phyloP scores from a whole-genome alignment of 352 stramenopile species.

The Globisporangium iwayamae region DNA sequence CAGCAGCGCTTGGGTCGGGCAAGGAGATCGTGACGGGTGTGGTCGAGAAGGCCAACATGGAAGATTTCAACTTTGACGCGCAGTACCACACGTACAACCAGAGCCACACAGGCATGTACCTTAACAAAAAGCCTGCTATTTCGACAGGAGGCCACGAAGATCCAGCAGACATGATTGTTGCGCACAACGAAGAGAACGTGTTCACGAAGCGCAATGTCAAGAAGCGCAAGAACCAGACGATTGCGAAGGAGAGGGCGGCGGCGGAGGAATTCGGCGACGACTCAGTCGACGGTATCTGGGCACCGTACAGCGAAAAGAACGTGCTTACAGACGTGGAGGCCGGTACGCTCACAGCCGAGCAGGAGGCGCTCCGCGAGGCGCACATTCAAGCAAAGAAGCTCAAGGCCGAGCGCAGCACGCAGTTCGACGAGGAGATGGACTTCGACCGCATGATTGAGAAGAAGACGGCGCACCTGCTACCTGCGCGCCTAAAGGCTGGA shows the following conservation, averaged over 20 bases:
- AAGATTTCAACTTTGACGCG: slow-evolving; percentile 77
- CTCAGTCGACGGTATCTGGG: slow-evolving; percentile 52
- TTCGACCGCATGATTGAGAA: slow-evolving; percentile 88
- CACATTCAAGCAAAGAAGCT: slow-evolving; percentile 58
- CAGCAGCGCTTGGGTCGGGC: slow-evolving; percentile 42
- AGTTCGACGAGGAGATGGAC: slow-evolving; percentile 78
- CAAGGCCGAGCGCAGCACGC: slow-evolving; percentile 35
- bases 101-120: slow-evolving; percentile 24
- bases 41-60: slow-evolving; percentile 63
- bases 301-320: slow-evolving; percentile 52
- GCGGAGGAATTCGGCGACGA: slow-evolving; percentile 45
- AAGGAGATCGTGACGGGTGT: slow-evolving; percentile 78
- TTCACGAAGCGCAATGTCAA: slow-evolving; percentile 37
- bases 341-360: slow-evolving; percentile 48
- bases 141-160: not conserved
- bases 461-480: slow-evolving; percentile 74
- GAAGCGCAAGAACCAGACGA: slow-evolving; percentile 37
- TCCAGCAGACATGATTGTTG: slow-evolving; percentile 22
- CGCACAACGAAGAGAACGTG: slow-evolving; percentile 25
- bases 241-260: slow-evolving; percentile 31
- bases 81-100: slow-evolving; percentile 83
- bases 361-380: slow-evolving; percentile 44
- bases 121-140: slow-evolving; percentile 10
- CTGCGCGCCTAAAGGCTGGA: slow-evolving; percentile 57
- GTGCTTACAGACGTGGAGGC: slow-evolving; percentile 44